phyloP scores from a whole-genome alignment of 441 rosid genomes.

The Brassica balearica region DNA sequence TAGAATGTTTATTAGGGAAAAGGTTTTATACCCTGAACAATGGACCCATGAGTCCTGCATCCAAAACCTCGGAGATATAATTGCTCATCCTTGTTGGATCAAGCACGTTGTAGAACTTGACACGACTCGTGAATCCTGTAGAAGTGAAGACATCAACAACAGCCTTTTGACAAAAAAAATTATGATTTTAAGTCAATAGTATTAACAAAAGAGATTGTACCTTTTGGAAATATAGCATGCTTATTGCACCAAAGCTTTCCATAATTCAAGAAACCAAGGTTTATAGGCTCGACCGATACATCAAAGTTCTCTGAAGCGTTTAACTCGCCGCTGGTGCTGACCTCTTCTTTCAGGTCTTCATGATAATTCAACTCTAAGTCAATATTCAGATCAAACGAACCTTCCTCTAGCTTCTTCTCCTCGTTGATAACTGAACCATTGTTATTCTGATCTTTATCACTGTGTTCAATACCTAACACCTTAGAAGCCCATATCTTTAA shows the following conservation, averaged over 20 bases:
- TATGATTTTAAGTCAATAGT: not conserved
- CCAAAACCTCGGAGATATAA: slow-evolving; percentile 81
- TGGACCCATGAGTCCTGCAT: slow-evolving; percentile 89
- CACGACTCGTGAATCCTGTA: slow-evolving; percentile 82
- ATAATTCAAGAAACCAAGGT: slow-evolving; percentile 60
- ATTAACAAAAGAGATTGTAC: slow-evolving; percentile 43
- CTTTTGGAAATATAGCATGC: slow-evolving; percentile 83
- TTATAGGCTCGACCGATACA: slow-evolving; percentile 59
- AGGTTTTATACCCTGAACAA: slow-evolving; percentile 65
- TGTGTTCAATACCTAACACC: slow-evolving; percentile 28
- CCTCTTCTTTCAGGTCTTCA: slow-evolving; percentile 48
- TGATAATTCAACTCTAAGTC: slow-evolving; percentile 47
- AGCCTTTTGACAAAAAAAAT: not conserved
- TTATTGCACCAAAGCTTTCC: slow-evolving; percentile 78
- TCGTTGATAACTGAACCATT: slow-evolving; percentile 19
- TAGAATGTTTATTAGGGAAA: not conserved
- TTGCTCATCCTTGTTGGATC: slow-evolving; percentile 62
- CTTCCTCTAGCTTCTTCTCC: slow-evolving; percentile 40
- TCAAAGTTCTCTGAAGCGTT: slow-evolving; percentile 36
- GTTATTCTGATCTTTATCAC: slow-evolving; percentile 29
- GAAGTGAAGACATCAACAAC: slow-evolving; percentile 8
- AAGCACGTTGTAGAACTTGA: slow-evolving; percentile 68
- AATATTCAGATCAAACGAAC: slow-evolving; percentile 60
- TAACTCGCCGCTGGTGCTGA: slow-evolving; percentile 44
- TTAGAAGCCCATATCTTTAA: slow-evolving; percentile 54